Evolutionary conservation across 2,329 filamentous ascomycete species (phyloP), one percentile per base, ranked within the genome.

Genomic region (Paracoccidioides brasiliensis): DNA sequence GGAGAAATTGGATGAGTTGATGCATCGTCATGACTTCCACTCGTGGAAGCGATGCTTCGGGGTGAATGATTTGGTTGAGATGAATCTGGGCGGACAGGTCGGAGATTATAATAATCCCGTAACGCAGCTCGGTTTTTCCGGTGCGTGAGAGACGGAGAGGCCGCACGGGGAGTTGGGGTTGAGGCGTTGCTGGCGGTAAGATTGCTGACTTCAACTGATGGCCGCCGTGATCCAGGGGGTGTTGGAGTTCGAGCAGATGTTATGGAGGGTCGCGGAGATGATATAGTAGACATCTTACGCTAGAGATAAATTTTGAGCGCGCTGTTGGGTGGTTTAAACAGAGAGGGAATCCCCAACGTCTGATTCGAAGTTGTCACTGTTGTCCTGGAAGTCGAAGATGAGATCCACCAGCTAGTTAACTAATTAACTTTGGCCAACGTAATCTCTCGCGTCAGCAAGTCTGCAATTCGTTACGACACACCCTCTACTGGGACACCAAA

Each of bases 61-160:
- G 69, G 69, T 3, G 66, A 42, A 6, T 66, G 61, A 61, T 28
- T 60, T 55, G 58, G 52, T 54, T 41, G 68, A 66, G 58, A 57
- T 9, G 64, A 64, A 28, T 72, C 70, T 41, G 65, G 71, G 43
- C 69, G 64, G 5, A 71, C 67, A 3, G 76, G 69, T 61, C 83
- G 85, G 52, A 97, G 79, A 67, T 93, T 93, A 74, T 97, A 97
- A 76, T 95, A 97, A 67, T 96, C 90, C 64, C 93, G 86, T 22
- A 97, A 79, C 5, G 91, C 91, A 55, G 86, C 82, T 61, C 91
- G 86, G 72, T 95, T 95, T 59, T 86, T 79, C 56, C 80, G 78
- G 22, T 65, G 64, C 42, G 66, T 62, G 48, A 65, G 48, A 37
- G 67, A 66, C n/a, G 70, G 69, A 38, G 71, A 70, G 43, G 70